Conservation (phyloP, 352 stramenopile species). For the Pythium pyrilobum region DNA sequence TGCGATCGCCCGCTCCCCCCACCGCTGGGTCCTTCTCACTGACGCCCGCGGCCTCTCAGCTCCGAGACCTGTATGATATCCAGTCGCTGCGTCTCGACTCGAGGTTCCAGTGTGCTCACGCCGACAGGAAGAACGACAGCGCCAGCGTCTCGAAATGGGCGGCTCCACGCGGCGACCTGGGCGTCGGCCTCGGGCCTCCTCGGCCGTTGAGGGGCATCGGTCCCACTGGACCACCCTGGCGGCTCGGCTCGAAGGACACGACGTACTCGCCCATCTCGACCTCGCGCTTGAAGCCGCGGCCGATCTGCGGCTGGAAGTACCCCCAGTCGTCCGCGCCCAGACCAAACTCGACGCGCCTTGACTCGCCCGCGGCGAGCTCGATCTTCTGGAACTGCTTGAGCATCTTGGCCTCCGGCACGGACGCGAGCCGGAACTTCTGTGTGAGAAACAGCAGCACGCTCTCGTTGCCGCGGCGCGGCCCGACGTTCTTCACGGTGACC, state of each 20-base stretch:
- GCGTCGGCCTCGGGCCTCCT: not conserved
- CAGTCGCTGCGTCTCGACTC: not conserved
- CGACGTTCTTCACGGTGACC: conserved; percentile 66
- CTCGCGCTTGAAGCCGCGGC: conserved; percentile 29
- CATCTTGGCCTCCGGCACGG: conserved; percentile 66
- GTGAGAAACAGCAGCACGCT: conserved; percentile 69
- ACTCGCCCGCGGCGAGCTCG: conserved; percentile 24
- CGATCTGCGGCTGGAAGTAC: conserved; percentile 45
- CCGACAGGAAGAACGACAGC: conserved; percentile 16
- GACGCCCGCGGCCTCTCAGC: too few species aligned
- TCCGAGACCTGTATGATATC: too few species aligned
- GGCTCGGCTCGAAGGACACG: conserved; percentile 38
- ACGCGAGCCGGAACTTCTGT: conserved; percentile 39
- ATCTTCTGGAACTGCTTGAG: conserved; percentile 78
- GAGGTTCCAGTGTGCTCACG: not conserved
- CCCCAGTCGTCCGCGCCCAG: conserved; percentile 42
- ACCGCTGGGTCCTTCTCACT: too few species aligned
- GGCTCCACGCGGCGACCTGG: not conserved
- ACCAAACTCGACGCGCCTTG: conserved; percentile 36
- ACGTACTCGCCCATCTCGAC: conserved; percentile 47
- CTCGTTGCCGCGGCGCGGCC: conserved; percentile 40
- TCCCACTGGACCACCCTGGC: not conserved
- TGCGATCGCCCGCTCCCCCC: too few species aligned
- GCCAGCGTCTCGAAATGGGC: conserved; percentile 5
- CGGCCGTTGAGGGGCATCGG: too few species aligned